phyloP scores from a whole-genome alignment of 2,329 filamentous ascomycete species.

The Cytospora chrysosperma region DNA sequence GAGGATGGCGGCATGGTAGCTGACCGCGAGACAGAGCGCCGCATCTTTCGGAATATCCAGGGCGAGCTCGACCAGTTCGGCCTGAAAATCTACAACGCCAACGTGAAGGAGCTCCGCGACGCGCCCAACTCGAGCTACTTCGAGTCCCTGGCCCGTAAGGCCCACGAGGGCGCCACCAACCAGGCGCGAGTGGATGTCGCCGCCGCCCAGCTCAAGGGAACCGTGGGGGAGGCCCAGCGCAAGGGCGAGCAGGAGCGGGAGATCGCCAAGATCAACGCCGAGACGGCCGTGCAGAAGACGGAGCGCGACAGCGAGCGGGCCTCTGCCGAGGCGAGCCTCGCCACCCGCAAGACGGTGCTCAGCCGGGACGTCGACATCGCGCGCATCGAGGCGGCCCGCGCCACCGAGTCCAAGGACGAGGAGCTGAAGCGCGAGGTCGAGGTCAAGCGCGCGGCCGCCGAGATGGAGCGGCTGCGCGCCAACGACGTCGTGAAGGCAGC shows the following conservation, averaged over 20 bases:
- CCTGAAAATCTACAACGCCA: constrained; percentile 68
- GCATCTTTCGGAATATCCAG: constrained; percentile 74
- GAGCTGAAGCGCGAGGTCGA: constrained; percentile 79
- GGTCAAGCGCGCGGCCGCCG: constrained; percentile 72
- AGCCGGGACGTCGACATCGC: constrained; percentile 73
- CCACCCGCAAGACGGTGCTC: constrained; percentile 70
- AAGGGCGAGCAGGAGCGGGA: constrained; percentile 80
- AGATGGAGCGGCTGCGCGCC: constrained; percentile 77
- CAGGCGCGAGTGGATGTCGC: constrained; percentile 70
- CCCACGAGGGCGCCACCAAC: constrained; percentile 81
- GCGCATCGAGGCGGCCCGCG: constrained; percentile 69
- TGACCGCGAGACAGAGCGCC: constrained; percentile 45
- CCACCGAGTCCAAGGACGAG: constrained; percentile 73
- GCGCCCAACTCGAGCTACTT: constrained; percentile 82
- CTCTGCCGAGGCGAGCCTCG: constrained; percentile 72
- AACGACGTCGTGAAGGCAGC: constrained; percentile 75
- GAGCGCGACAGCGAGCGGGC: constrained; percentile 75
- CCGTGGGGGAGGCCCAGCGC: constrained; percentile 75
- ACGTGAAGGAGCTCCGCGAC: constrained; percentile 85
- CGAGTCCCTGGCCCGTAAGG: constrained; percentile 75
- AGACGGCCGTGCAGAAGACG: constrained; percentile 67
- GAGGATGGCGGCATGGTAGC: neutral
- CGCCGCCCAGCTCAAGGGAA: constrained; percentile 63
- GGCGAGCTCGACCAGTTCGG: constrained; percentile 79
- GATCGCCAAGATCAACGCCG: constrained; percentile 83